Evolutionary conservation across 345 rosid genomes (phyloP), one percentile per base, ranked within the genome.

Genomic region (Atalantia buxifolia): DNA sequence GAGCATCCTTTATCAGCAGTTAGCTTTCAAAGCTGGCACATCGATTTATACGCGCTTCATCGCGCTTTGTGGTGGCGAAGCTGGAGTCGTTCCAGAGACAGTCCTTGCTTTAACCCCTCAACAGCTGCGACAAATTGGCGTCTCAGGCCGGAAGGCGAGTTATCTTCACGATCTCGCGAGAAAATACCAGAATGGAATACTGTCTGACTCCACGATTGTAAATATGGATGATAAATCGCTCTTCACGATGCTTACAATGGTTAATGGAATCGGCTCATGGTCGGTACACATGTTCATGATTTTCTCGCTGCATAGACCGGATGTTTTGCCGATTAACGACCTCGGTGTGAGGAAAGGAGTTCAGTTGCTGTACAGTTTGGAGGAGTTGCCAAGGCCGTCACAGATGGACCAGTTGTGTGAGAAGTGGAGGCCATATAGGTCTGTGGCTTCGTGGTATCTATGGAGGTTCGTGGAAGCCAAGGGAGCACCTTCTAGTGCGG

Each of bases 241-340:
- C 19, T 96, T 92, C 69, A 93, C 98, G 10, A 96, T 96, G 99
- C 88, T 96, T 48, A 96, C 99, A 1, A 96, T 96, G 98, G 99
- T 96, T 45, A 94, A 94, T 68, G 99, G 98, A 63, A 96, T 96
- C 35, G 99, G 99, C 5, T 92, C 99, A 6, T 96, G 99, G 98
- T 96, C 98, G 3, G 99, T 96, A 70, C 97, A 96, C 70, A 94
- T 96, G 97, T 94, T 96, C 74, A 94, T 94, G 99, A 96, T 96
- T 9, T 90, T 91, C 81, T 96, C 99, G 59, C 90, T 96, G 68
- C 99, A 93, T 69, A 90, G 98, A 83, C 99, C 98, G 0, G 99
- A 96, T 78, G 99, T 96, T 70, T 85, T 96, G 78, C 98, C 99
- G 2, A 91, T 92, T 81, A 94, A 92, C 35, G 98, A 96, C 78